Evolutionary conservation across 1,284 basidiomycete species (phyloP).

Genomic region (Irpex rosettiformis): DNA sequence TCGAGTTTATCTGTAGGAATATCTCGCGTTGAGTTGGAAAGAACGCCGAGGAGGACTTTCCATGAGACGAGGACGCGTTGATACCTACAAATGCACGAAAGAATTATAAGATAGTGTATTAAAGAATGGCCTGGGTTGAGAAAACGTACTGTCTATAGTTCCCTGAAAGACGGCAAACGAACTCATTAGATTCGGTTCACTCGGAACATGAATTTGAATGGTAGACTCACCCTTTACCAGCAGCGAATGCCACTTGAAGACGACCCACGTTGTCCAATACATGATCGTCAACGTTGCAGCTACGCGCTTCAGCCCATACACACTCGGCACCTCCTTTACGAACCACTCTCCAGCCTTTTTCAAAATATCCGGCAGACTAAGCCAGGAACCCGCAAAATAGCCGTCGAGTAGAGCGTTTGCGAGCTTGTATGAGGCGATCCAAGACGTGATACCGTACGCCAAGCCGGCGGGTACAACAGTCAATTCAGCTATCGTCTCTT

Average conservation of each 20-base stretch:
- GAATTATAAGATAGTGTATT: no score
- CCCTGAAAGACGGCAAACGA: conserved; percentile 2
- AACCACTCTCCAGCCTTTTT: conserved; percentile 4
- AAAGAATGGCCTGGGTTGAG: no score
- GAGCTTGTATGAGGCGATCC: conserved; percentile 5
- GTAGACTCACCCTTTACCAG: conserved; percentile 37
- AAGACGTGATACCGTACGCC: conserved; percentile 39
- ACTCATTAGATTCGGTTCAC: background rate
- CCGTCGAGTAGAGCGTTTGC: conserved; percentile 4
- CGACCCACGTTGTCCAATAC: conserved; percentile 31
- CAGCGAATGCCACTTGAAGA: conserved; percentile 45
- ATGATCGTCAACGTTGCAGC: conserved; percentile 23
- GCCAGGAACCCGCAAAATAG: background rate
- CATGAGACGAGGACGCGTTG: conserved; percentile 7
- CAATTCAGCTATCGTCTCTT: conserved; percentile 88
- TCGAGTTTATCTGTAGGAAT: conserved; percentile 13
- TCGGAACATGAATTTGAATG: background rate
- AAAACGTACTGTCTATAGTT: conserved; percentile 14
- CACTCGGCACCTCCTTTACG: background rate
- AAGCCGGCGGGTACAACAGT: conserved; percentile 85
- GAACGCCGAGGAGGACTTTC: conserved; percentile 11
- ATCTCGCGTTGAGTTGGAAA: conserved; percentile 13
- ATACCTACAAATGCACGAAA: conserved; percentile 9
- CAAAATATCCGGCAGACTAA: background rate
- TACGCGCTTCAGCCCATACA: conserved; percentile 13